Base-by-base conservation (phyloP, 108 stramenopile species). In the Cyclotella kingstonii region DNA sequence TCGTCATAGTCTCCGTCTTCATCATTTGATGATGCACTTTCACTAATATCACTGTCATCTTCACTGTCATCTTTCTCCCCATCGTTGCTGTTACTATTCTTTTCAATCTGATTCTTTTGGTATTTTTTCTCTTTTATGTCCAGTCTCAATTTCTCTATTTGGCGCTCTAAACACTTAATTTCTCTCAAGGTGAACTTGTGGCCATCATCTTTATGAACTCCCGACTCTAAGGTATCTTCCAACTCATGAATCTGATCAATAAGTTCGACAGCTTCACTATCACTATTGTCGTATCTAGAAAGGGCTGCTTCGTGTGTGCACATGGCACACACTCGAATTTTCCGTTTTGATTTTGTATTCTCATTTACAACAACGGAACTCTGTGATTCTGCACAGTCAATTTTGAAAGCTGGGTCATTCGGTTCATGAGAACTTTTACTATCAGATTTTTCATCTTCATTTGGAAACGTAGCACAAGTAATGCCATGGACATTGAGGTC, bases 261-360 rank as follows among this genome's bases (percentile, higher is more conserved):
- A 10, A 82, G 14, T 52, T 84, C 83, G 18, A 57, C 63, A 33
- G 54, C 76, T 10, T 63, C 78, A 7, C 68, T 74, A 14, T 56
- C 73, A 2, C 75, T 81, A 29, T 38, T 26, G 2, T 81, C 78
- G n/a, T 74, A 62, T 74, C 81, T 82, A 30, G 84, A 83, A 11
- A 90, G 47, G 3, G 91, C 91, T 8, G 81, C 45, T 66, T 88
- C 88, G 46, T 81, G 81, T 49, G 83, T 75, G 63, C 91, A 93
- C 39, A 89, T 63, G 55, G 80, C 86, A 65, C 86, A 89, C 1
- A 83, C 86, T 22, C 78, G 72, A 15, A 66, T 55, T 41, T 56
- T 56, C 42, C 64, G 38, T 46, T 29, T 41, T 14, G 66, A 15
- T 22, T 43, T 19, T 30, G 9, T 19, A 5, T 30, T 52, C 12